phyloP scores from a whole-genome alignment of 2,329 filamentous ascomycete species.

The Lasiodiplodia gonubiensis region DNA sequence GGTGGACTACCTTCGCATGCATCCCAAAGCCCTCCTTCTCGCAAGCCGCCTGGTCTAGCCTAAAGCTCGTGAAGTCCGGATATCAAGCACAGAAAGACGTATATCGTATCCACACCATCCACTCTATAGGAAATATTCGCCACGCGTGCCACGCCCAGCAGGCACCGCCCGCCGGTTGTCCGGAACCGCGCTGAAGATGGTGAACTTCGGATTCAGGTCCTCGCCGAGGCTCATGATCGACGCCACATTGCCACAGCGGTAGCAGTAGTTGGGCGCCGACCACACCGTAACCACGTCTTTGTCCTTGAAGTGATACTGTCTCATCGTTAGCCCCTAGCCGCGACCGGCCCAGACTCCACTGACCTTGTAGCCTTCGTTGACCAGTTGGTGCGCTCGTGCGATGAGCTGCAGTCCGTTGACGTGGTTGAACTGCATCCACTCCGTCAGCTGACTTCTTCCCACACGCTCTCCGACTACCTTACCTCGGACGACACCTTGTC shows the following conservation, averaged over 20 bases:
- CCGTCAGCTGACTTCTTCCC: conserved; percentile 15
- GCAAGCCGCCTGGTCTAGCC: conserved; percentile 26
- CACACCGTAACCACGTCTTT: conserved; percentile 88
- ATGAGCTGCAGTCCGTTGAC: conserved; percentile 75
- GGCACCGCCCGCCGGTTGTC: conserved; percentile 83
- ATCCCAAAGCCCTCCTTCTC: conserved; percentile 17
- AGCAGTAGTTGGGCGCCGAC: conserved; percentile 97
- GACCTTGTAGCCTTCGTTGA: conserved; percentile 77
- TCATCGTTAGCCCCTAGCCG: conserved; percentile 8
- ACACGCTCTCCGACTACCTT: conserved; percentile 29
- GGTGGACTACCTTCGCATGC: conserved; percentile 22
- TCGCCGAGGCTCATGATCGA: conserved; percentile 89
- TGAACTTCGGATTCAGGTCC: conserved; percentile 87
- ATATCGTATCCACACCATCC: conserved; percentile 28
- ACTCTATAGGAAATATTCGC: conserved; percentile 58
- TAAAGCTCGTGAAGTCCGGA: conserved; percentile 28
- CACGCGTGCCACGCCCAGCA: conserved; percentile 60
- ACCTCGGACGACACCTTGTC: conserved; percentile 74
- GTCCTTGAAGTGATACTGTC: conserved; percentile 87
- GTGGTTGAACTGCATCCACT: conserved; percentile 67
- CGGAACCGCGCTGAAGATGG: conserved; percentile 88
- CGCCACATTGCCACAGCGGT: conserved; percentile 88
- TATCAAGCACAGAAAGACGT: conserved; percentile 30
- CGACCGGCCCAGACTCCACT: conserved; percentile 20
- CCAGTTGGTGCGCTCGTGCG: conserved; percentile 74